Evolutionary conservation across 495 filamentous ascomycete species (phyloP), one percentile per base, ranked within the genome.

Genomic region (Penicillium roqueforti): DNA sequence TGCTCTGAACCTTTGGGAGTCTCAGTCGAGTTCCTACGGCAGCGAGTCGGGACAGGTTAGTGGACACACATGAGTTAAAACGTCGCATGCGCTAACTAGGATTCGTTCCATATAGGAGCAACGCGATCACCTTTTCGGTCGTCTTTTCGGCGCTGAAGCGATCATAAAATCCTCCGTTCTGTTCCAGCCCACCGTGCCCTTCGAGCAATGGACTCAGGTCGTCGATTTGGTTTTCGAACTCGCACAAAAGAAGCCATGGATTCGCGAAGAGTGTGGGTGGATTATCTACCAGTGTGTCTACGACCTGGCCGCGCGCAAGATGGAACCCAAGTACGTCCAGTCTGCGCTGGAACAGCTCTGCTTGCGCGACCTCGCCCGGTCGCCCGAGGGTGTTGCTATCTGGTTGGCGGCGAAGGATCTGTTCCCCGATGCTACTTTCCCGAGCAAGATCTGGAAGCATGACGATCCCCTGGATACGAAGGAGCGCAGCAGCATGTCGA

Each of bases 381-480:
- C 88, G 4, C 85, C 89, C 0, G 92, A 97, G 63, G 92, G 92
- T 16, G 80, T 96, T 39, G 89, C 89, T 3, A 81, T 96, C 51
- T 98, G 92, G 92, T 74, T 97, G 46, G 77, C 76, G 8, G 79
- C 86, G 10, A 72, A 77, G 54, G 79, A 83, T 51, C 68, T 75
- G 39, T 90, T 87, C 60, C 83, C 88, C 0, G 69, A 78, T 6
- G 78, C 84, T 42, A 76, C 76, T 16, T 75, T 88, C 14, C 88
- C 89, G 1, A 66, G 65, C 38, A 82, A 87, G 54, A 75, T 87
- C 13, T 97, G 93, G 93, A 80, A 80, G 46, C 73, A 82, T 46
- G 76, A 82, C 48, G 75, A 78, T 64, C 93, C 93, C 0, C 63
- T 97, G 57, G 79, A 79, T 28, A 66, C 70, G 0, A 76, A 82